Percentiles rank a stretch among this genome's conserved stretches.
These are phyloP conservation scores for Astrothelium subdiscretum DNA, from an alignment of 495 filamentous ascomycete species.

Conservation along the genomic window DNA sequence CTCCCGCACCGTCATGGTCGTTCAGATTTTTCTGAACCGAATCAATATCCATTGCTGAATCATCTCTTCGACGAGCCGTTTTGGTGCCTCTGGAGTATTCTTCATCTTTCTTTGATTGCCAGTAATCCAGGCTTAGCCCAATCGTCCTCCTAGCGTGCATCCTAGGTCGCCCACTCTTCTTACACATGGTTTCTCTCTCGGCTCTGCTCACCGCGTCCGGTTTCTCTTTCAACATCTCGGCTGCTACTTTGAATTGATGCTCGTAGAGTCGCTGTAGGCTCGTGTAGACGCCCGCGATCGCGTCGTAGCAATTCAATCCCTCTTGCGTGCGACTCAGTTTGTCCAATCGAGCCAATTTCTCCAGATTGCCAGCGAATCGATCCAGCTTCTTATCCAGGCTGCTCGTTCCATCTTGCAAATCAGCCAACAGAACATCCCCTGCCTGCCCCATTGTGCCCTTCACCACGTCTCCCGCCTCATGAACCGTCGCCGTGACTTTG, in stretches of 20 bases:
- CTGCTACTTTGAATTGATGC: conserved; percentile 49
- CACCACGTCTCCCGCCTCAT: conserved; percentile 36
- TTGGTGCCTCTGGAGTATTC: not conserved
- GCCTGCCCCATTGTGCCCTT: conserved; percentile 36
- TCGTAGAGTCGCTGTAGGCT: conserved; percentile 53
- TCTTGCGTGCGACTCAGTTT: conserved; percentile 52
- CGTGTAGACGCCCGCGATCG: conserved; percentile 65
- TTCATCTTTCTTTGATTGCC: conserved; percentile 30
- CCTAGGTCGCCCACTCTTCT: conserved; percentile 60
- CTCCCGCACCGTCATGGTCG: conserved; percentile 15
- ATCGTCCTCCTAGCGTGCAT: conserved; percentile 64
- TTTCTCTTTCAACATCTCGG: conserved; percentile 37
- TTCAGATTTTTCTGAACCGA: not conserved
- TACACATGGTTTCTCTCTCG: conserved; percentile 46
- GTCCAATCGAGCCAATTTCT: conserved; percentile 66
- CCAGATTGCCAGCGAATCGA: conserved; percentile 68
- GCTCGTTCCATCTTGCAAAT: conserved; percentile 34
- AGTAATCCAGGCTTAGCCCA: conserved; percentile 77
- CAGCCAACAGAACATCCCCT: conserved; percentile 40
- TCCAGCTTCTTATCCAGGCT: conserved; percentile 48
- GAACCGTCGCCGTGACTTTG: conserved; percentile 29
- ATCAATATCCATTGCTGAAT: conserved; percentile 16
- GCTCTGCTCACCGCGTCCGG: conserved; percentile 33
- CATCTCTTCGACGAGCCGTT: conserved; percentile 6
- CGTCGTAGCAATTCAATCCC: conserved; percentile 77